Evolutionary conservation across 306 rosid genomes (phyloP).

Genomic region (Neltuma alba): DNA sequence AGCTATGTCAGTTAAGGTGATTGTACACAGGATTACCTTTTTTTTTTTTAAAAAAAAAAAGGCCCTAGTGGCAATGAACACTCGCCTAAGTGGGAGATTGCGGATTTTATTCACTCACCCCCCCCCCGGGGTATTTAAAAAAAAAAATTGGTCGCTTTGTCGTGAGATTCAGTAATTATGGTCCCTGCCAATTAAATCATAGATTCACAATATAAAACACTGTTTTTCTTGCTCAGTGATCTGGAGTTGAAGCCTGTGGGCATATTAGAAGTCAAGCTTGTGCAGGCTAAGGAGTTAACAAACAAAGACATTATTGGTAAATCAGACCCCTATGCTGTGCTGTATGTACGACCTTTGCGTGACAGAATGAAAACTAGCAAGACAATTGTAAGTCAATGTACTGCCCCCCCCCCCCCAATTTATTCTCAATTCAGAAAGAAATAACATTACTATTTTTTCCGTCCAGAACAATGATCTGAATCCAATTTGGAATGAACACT

Average conservation of each 20-base stretch:
- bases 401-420: slow-evolving; percentile 15
- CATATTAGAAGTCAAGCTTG: slow-evolving; percentile 93
- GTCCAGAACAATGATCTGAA: slow-evolving; percentile 88
- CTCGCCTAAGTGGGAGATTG: too few relatives aligned
- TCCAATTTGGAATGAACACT: slow-evolving; percentile 98
- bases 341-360: slow-evolving; percentile 77
- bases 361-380: slow-evolving; percentile 90
- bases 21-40: slow-evolving; percentile 11
- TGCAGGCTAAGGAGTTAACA: slow-evolving; percentile 91
- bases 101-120: too few relatives aligned
- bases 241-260: slow-evolving; percentile 95
- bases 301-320: slow-evolving; percentile 95
- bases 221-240: slow-evolving; percentile 63
- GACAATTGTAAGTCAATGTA: slow-evolving; percentile 65
- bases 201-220: slow-evolving; percentile 21
- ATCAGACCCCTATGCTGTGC: slow-evolving; percentile 88
- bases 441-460: slow-evolving; percentile 27
- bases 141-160: not conserved
- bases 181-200: slow-evolving; percentile 31
- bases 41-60: too few relatives aligned
- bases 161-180: slow-evolving; percentile 31
- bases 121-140: too few relatives aligned
- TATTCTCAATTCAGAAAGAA: slow-evolving; percentile 34
- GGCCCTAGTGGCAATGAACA: too few relatives aligned
- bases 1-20: not conserved